These are phyloP conservation scores for Rhynchospora tenuis DNA, from an alignment of 176 grass and related monocot species.

Conservation along the genomic window DNA sequence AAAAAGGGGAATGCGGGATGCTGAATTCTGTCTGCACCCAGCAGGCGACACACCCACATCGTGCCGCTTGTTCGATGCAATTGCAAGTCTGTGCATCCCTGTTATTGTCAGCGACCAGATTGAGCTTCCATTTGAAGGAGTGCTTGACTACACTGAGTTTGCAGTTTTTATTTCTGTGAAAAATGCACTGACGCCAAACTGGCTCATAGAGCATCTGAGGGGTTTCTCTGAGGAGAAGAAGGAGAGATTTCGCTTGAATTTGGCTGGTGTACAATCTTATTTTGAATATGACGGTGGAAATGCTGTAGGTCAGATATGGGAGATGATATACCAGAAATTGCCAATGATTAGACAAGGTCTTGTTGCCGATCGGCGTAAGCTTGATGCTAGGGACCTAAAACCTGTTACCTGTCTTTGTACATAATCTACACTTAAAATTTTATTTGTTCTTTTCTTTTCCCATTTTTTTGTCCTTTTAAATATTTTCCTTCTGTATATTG, in stretches of 20 bases:
- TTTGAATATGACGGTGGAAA: slow-evolving; percentile 55
- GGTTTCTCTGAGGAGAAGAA: slow-evolving; percentile 46
- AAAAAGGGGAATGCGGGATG: slow-evolving; percentile 56
- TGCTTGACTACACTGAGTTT: slow-evolving; percentile 65
- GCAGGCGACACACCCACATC: slow-evolving; percentile 78
- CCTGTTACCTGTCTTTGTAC: slow-evolving; percentile 73
- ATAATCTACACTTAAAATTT: slow-evolving; percentile 17
- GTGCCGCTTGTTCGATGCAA: slow-evolving; percentile 64
- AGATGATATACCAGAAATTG: slow-evolving; percentile 62
- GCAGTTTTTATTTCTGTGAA: slow-evolving; percentile 53
- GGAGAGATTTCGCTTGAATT: slow-evolving; percentile 46
- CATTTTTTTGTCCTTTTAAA: neutral
- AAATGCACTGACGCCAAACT: slow-evolving; percentile 47
- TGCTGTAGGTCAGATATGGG: slow-evolving; percentile 74
- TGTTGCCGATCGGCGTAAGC: slow-evolving; percentile 46
- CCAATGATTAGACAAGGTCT: slow-evolving; percentile 56
- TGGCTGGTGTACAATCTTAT: slow-evolving; percentile 41
- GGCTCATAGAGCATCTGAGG: slow-evolving; percentile 51
- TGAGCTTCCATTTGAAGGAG: slow-evolving; percentile 84
- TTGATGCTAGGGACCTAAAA: slow-evolving; percentile 30
- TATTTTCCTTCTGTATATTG: neutral
- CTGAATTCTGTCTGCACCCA: slow-evolving; percentile 79
- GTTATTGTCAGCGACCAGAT: slow-evolving; percentile 69
- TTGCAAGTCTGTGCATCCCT: slow-evolving; percentile 76
- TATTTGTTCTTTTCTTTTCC: neutral